Percentiles rank a stretch among this genome's conserved stretches.
phyloP scores from a whole-genome alignment of 2,329 filamentous ascomycete genomes.

The Decorospora gaudefroyi region DNA sequence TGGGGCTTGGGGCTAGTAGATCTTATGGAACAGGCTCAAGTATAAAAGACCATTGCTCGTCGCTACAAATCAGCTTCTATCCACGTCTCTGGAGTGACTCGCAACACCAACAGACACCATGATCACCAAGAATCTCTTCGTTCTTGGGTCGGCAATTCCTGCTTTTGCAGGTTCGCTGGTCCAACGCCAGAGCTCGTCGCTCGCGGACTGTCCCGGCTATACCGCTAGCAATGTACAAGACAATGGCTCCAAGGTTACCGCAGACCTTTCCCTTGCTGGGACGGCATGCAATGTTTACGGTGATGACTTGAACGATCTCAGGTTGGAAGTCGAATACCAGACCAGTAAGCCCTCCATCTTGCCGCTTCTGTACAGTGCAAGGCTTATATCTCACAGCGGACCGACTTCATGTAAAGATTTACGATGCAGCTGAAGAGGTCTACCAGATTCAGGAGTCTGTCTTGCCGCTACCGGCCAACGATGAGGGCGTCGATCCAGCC shows the following conservation, averaged over 20 bases:
- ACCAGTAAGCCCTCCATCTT: constrained; percentile 55
- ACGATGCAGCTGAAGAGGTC: constrained; percentile 67
- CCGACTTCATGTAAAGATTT: constrained; percentile 73
- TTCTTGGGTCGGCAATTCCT: constrained; percentile 29
- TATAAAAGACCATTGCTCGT: constrained; percentile 15
- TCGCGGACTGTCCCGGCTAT: constrained; percentile 66
- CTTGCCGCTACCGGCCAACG: constrained; percentile 61
- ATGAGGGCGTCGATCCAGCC: constrained; percentile 28
- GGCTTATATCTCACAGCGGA: constrained; percentile 53
- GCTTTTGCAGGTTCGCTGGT: constrained; percentile 23
- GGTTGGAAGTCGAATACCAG: constrained; percentile 63
- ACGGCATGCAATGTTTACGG: constrained; percentile 65
- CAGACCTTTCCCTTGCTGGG: constrained; percentile 70
- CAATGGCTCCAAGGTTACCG: constrained; percentile 62
- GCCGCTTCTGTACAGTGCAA: too few relatives aligned
- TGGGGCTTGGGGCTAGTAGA: constrained; percentile 2
- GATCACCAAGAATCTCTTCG: constrained; percentile 29
- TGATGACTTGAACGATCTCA: constrained; percentile 59
- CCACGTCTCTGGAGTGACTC: constrained; percentile 3
- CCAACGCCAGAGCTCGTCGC: constrained; percentile 26
- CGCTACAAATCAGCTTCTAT: constrained; percentile 7
- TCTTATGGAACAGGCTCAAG: not conserved
- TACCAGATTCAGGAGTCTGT: constrained; percentile 75
- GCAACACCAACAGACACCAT: constrained; percentile 23
- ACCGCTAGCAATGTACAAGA: constrained; percentile 62